Percentiles rank a stretch among this genome's conserved stretches.
These are phyloP conservation scores for Galium porrigens DNA, from an alignment of 305 asterid species.

Conservation along the genomic window DNA sequence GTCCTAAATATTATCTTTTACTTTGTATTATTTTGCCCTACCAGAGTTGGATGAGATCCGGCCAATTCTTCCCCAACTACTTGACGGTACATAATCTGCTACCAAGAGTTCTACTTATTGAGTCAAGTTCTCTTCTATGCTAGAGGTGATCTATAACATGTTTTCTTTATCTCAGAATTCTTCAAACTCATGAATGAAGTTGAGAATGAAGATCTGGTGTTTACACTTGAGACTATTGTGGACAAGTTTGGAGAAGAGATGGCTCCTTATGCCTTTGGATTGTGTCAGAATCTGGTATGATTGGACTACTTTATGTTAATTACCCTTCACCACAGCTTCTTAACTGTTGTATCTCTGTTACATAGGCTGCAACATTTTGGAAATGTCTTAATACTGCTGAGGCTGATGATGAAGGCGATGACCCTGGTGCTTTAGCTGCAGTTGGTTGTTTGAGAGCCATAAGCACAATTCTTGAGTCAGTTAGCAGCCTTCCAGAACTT, in stretches of 20 bases:
- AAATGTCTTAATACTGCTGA: slow-evolving; percentile 85
- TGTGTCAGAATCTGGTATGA: slow-evolving; percentile 90
- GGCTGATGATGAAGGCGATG: slow-evolving; percentile 96
- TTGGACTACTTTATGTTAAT: slow-evolving; percentile 11
- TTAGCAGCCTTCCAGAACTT: slow-evolving; percentile 79
- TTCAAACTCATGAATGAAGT: slow-evolving; percentile 96
- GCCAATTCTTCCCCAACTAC: slow-evolving; percentile 82
- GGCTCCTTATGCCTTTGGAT: slow-evolving; percentile 96
- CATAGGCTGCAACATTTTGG: slow-evolving; percentile 96
- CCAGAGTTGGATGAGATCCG: slow-evolving; percentile 76
- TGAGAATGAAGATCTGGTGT: slow-evolving; percentile 99
- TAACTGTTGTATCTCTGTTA: background rate
- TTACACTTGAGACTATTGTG: slow-evolving; percentile 92
- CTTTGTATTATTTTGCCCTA: slow-evolving; percentile 14
- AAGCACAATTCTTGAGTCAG: slow-evolving; percentile 94
- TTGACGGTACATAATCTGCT: slow-evolving; percentile 52
- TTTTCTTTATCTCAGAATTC: slow-evolving; percentile 43
- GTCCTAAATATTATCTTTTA: slow-evolving; percentile 8
- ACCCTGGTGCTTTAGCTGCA: slow-evolving; percentile 96
- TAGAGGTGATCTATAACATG: slow-evolving; percentile 2
- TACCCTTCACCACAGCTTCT: slow-evolving; percentile 3
- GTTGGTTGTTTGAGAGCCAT: slow-evolving; percentile 99
- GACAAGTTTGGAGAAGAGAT: slow-evolving; percentile 99
- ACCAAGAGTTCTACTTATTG: background rate
- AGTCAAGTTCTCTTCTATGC: slow-evolving; percentile 7